A percentile compares a stretch with the other conserved stretches of the same genome.
Evolutionary conservation across 768 basidiomycete genomes (phyloP).

Genomic region (Mycena maculata): DNA sequence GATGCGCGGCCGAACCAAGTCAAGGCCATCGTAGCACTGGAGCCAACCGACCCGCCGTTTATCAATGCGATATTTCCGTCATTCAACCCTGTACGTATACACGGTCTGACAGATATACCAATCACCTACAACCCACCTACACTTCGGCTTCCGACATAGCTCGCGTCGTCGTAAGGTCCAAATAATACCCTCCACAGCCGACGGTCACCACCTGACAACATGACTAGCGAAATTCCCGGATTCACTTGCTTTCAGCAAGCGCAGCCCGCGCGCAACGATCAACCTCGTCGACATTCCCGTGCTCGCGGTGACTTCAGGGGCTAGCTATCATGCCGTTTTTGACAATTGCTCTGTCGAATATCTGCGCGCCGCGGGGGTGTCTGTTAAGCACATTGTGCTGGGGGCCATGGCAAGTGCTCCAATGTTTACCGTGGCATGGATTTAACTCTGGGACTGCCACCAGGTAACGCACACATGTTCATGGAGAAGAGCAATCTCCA

Average conservation of each 20-base stretch:
- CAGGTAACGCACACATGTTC: conserved; percentile 54
- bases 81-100: conserved; percentile 43
- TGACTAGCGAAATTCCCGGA: conserved; percentile 24
- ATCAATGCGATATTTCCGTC: conserved; percentile 42
- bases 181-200: no score
- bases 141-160: conserved; percentile 43
- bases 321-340: conserved; percentile 52
- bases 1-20: conserved; percentile 49
- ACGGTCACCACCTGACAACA: no score
- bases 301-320: conserved; percentile 50
- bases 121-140: conserved; percentile 47
- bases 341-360: conserved; percentile 49
- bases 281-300: conserved; percentile 49
- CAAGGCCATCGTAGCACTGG: conserved; percentile 51
- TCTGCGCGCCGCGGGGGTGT: conserved; percentile 48
- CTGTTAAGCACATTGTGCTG: conserved; percentile 47
- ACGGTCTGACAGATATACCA: conserved; percentile 50
- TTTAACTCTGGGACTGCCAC: conserved; percentile 1
- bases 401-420: conserved; percentile 39
- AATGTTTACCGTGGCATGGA: not conserved
- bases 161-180: conserved; percentile 33
- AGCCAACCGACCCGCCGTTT: conserved; percentile 53
- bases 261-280: conserved; percentile 44
- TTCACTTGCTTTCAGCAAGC: conserved; percentile 47
- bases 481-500: conserved; percentile 53